Evolutionary conservation across 2,329 filamentous ascomycete species (phyloP).

Genomic region (Chalaropsis thielavioides): DNA sequence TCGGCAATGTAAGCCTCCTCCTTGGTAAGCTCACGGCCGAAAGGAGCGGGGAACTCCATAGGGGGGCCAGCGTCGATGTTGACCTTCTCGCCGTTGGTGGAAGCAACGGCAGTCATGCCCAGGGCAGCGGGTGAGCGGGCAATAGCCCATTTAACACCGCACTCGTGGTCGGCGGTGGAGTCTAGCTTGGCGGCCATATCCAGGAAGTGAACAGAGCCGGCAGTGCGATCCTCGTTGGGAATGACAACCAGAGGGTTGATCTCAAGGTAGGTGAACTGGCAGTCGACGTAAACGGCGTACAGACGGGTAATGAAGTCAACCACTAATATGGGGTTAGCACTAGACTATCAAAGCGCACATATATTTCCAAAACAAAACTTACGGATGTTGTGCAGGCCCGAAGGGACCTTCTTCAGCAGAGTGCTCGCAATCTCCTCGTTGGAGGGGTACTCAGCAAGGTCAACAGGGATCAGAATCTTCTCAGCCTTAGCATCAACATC

Average conservation of each 20-base stretch:
- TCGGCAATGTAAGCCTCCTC: conserved; percentile 99
- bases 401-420: conserved; percentile 83
- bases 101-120: conserved; percentile 56
- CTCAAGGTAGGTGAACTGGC: conserved; percentile 99
- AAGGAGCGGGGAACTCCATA: conserved; percentile 97
- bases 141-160: conserved; percentile 96
- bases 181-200: conserved; percentile 97
- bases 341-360: neutral
- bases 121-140: conserved; percentile 81
- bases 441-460: conserved; percentile 85
- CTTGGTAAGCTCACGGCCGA: conserved; percentile 95
- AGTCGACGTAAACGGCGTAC: conserved; percentile 98
- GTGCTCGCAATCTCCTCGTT: conserved; percentile 80
- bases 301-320: conserved; percentile 98
- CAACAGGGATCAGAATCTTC: conserved; percentile 95
- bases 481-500: conserved; percentile 98
- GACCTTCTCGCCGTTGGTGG: conserved; percentile 56
- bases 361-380: conserved; percentile 4
- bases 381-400: conserved; percentile 86
- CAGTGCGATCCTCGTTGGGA: conserved; percentile 82
- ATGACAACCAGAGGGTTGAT: conserved; percentile 99
- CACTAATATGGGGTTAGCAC: conserved; percentile 27
- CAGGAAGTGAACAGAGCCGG: conserved; percentile 91
- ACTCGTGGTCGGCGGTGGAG: conserved; percentile 98
- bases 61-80: conserved; percentile 92